phyloP scores from a whole-genome alignment of 2,329 filamentous ascomycete species.

The Fusarium redolens region DNA sequence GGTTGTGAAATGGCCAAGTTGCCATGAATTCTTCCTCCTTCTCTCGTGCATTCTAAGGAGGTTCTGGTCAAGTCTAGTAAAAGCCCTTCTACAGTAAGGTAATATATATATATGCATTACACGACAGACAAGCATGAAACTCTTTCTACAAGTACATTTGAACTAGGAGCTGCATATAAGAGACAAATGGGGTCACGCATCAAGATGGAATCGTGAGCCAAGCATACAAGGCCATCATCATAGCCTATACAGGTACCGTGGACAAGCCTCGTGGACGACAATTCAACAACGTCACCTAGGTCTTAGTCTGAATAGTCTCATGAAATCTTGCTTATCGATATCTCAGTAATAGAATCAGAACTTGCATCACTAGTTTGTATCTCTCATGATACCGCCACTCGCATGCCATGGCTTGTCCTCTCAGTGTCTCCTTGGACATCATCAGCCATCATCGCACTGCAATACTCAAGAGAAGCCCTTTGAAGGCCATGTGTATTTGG shows the following conservation, averaged over 20 bases:
- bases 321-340: too few species aligned
- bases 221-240: neutral
- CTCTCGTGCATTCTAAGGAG: neutral
- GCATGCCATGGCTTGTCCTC: neutral
- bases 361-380: neutral
- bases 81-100: neutral
- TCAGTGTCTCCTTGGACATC: too few species aligned
- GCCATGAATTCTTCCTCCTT: too few species aligned
- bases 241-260: too few species aligned
- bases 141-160: neutral
- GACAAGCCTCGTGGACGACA: too few species aligned
- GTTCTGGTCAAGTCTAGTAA: neutral
- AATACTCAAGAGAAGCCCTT: neutral
- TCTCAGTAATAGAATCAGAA: neutral
- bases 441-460: neutral
- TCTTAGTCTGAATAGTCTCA: neutral
- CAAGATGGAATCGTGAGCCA: neutral
- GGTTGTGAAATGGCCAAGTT: too few species aligned
- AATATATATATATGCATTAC: neutral
- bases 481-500: neutral
- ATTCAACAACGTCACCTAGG: neutral
- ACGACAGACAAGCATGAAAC: neutral
- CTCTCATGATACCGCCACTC: neutral
- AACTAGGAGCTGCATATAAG: fast-evolving
- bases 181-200: neutral